Evolutionary conservation across 495 filamentous ascomycete genomes (phyloP), one percentile per base, ranked within the genome.

Genomic region (Astrocystis sublimbata): DNA sequence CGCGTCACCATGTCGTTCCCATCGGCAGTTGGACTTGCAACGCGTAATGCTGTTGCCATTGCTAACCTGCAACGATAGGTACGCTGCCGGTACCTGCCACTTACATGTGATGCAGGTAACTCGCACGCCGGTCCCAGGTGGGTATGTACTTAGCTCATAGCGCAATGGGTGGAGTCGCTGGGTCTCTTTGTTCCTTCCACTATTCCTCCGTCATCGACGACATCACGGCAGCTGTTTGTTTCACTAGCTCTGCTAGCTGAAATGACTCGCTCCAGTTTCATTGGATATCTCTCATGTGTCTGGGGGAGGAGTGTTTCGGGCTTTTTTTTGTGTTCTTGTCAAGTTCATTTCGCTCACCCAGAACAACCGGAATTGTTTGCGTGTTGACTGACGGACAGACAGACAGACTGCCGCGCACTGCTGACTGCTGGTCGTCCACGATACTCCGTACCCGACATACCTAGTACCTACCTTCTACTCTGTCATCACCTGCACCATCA

Each of bases 201-300:
- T 31, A 6, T 7, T 19, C 13, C 26, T 38, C 24, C 53, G 53
- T 43, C 53, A 43, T 45, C 26, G 35, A 42, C 35, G 35, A 41
- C 54, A 57, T 54, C 51, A 38, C 33, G 23, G 54, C 28, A 28
- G 9, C 9, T 33, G 54, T 57, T 57, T 33, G 54, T 57, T 57
- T 21, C 28, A 7, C 54, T 1, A 30, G 23, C 40, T 45, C 35
- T 28, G 5, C 10, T 13, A 41, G 6, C 52, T 28, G 15, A 12
- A 53, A 26, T 54, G 51, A 54, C 51, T 54, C 33, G 51, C 30
- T 40, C n/a, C n/a, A n/a, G n/a, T n/a, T 31, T 35, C 30, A 35
- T 52, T 35, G 49, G 31, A 28, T 23, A 54, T 24, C 19, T 35
- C 30, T 17, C 33, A 13, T 52, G n/a, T 51, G 47, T 33, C 30